Evolutionary conservation across 169 alveolate species (phyloP), one percentile per base, ranked within the genome.

Genomic region (Hammondia hammondi): DNA sequence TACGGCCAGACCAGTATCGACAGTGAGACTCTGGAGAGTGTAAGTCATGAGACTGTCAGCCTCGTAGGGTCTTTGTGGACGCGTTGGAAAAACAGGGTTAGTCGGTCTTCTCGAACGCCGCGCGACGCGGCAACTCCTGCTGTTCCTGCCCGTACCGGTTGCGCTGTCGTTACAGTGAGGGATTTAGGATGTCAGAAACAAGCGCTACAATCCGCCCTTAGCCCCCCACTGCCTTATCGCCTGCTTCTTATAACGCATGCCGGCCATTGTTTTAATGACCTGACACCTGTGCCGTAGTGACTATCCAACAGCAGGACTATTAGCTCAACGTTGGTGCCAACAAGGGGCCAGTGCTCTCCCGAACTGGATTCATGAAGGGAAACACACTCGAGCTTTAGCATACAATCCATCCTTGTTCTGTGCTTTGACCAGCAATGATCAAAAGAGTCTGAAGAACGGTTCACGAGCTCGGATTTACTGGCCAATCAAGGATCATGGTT

Each of bases 401-500:
- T 3, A 14, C 5, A 4, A 7, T 52, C 24, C 10, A 27, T 29
- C n/a, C 81, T 29, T 39, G 71, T 52, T 43, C 39, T 17, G 45
- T 29, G 35, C 37, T 27, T 35, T 27, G 35, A 9, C 14, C 70
- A 82, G 90, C 27, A 82, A 82, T 27, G 90, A 82, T 1, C 90
- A 45, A 37, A 82, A 82, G 35, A 82, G 90, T 35, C 57, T 39
- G 4, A 82, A 45, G 39, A 82, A 82, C 7, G 90, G 90, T 45
- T 52, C 90, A 45, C 29, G 90, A 43, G 90, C 90, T 9, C 90
- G 90, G 45, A 52, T 82, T 9, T 82, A 82, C 72, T 82, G 90
- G 90, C 57, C 90, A 3, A 45, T 46, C 77, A 67, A 67, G 32
- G 77, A 27, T 3, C 35, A 67, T 17, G 77, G 32, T 4, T 21